phyloP scores from a whole-genome alignment of 2,329 filamentous ascomycete species.

The Trichoderma citrinoviride region DNA sequence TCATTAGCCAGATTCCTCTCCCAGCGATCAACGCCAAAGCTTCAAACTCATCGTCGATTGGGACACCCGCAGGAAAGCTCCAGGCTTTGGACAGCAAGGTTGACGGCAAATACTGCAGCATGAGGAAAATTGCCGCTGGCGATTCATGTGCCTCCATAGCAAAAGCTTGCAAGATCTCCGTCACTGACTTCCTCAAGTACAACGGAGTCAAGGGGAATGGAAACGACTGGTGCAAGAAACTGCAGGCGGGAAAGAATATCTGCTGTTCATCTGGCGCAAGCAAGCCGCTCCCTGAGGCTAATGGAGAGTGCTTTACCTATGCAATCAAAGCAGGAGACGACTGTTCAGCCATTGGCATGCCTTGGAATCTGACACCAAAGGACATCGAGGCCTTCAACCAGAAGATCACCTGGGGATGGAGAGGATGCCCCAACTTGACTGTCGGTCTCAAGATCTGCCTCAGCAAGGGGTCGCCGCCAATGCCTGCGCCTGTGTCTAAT shows the following conservation, averaged over 20 bases:
- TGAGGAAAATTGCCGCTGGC: background rate
- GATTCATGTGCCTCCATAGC: background rate
- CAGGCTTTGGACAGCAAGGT: background rate
- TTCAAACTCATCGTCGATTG: too few relatives aligned
- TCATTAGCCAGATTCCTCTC: background rate
- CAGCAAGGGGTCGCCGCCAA: slow-evolving; percentile 26
- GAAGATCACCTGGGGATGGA: slow-evolving; percentile 31
- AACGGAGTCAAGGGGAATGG: slow-evolving; percentile 34
- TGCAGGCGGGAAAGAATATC: slow-evolving; percentile 36
- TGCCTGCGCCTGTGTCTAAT: slow-evolving; percentile 25
- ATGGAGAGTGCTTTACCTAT: slow-evolving; percentile 39
- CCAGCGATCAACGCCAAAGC: background rate
- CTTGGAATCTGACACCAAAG: slow-evolving; percentile 22
- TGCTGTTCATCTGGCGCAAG: slow-evolving; percentile 39
- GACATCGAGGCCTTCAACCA: slow-evolving; percentile 27
- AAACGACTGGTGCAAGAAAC: slow-evolving; percentile 32
- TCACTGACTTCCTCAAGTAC: slow-evolving; percentile 31
- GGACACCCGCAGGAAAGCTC: too few relatives aligned
- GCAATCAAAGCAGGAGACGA: slow-evolving; percentile 33
- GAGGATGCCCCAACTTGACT: slow-evolving; percentile 24
- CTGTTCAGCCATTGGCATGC: slow-evolving; percentile 34
- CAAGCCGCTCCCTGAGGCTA: slow-evolving; percentile 33
- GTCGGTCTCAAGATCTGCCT: slow-evolving; percentile 26
- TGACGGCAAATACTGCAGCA: background rate
- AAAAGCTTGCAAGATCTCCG: background rate